These are phyloP conservation scores for Acer saccharum DNA, from an alignment of 345 rosid genomes.

Conservation along the genomic window DNA sequence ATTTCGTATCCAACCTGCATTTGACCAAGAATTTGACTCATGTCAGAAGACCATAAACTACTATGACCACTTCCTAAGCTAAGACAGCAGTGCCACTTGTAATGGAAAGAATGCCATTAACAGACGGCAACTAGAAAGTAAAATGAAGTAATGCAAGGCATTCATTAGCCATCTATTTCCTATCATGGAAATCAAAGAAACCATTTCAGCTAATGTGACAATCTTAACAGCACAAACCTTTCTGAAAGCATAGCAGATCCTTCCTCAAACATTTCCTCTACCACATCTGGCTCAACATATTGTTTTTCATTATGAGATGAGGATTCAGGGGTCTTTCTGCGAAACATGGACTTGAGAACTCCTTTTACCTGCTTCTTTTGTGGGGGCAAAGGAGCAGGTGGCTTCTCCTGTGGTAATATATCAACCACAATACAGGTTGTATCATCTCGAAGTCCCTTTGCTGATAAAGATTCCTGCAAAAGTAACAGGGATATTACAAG, in stretches of 20 bases:
- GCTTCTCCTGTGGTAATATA: constrained; percentile 81
- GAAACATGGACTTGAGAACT: constrained; percentile 86
- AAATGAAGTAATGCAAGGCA: background rate
- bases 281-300: constrained; percentile 71
- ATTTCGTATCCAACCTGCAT: constrained; percentile 93
- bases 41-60: constrained; percentile 21
- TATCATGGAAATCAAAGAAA: constrained; percentile 8
- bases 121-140: background rate
- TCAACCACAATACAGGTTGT: constrained; percentile 98
- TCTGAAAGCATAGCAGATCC: constrained; percentile 99
- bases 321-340: constrained; percentile 71
- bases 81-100: constrained; percentile 4
- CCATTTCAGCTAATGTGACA: constrained; percentile 13
- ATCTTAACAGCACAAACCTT: constrained; percentile 59
- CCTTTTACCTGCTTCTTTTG: constrained; percentile 81
- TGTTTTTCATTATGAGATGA: constrained; percentile 71
- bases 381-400: constrained; percentile 61
- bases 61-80: background rate
- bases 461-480: constrained; percentile 79
- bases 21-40: background rate
- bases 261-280: constrained; percentile 91
- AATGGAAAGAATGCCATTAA: background rate
- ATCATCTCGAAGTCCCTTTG: constrained; percentile 95
- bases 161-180: background rate
- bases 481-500: constrained; percentile 17